Base-by-base conservation (phyloP, 805 yeast genomes). In the Blastobotrys muscicola region DNA sequence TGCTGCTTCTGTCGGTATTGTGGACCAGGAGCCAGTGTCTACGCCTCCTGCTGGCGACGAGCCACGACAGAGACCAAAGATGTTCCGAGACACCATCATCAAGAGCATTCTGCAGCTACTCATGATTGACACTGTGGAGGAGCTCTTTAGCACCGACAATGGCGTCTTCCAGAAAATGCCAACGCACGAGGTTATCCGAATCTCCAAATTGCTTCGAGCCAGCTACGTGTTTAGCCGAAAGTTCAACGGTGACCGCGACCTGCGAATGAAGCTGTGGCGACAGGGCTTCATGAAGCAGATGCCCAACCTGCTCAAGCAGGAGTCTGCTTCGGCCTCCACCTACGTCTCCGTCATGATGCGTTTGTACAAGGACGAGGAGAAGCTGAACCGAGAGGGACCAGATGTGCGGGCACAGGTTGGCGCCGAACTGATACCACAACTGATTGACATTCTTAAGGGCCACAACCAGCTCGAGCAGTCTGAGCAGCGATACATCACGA, bases 261-360 rank as follows among this genome's bases (percentile, higher is more conserved):
- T 92, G 53, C 71, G 99, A 50, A 82, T 85, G n/a, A 70, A 92
- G 53, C 68, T 92, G 35, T 89, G 94, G 80, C 84, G 86, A 56
- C 85, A 92, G 2, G 95, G 96, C 1, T 80, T 87, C 34, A 90
- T 89, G 64, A 94, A 86, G 56, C 81, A 89, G 57, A 72, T 90
- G 44, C 98, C 99, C 14, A 94, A 92, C 54, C 66, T 92, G 54
- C 67, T 89, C 54, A 84, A 85, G 54, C 98, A 94, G 63, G 98
- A 94, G 62, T 80, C 94, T 0, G 77, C 86, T 31, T 78, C 96
- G 0, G 81, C 95, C 1, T 90, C 94, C 1, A 95, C 87, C 1
- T 83, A 80, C 59, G 78, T 90, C 50, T 79, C 81, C 54, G 73
- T 89, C 38, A 70, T 85, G 69, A 85, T 90, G 70, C 73, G 82